phyloP scores from a whole-genome alignment of 768 basidiomycete species.

The Pleurotus pulmonarius region DNA sequence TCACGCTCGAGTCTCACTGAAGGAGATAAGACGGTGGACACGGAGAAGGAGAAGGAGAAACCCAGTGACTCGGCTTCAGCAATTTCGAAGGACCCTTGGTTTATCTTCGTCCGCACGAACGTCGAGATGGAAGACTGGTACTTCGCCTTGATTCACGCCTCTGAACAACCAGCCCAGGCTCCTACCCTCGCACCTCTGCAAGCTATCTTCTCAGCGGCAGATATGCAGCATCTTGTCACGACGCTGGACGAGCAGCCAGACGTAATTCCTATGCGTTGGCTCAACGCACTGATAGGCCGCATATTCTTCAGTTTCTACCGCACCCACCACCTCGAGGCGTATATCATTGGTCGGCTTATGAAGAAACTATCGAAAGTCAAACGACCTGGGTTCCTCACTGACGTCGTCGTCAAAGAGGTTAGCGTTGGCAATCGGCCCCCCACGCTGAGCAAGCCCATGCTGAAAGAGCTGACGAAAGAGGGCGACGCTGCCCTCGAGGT shows the following conservation, averaged over 20 bases:
- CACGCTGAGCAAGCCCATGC: slow-evolving; percentile 93
- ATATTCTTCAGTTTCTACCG: slow-evolving; percentile 90
- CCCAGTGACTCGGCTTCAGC: slow-evolving; percentile 43
- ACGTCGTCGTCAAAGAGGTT: slow-evolving; percentile 85
- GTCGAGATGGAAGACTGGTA: slow-evolving; percentile 99
- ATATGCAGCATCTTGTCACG: slow-evolving; percentile 81
- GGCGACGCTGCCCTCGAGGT: slow-evolving; percentile 91
- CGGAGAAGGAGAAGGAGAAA: slow-evolving; percentile 38
- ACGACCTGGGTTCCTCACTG: slow-evolving; percentile 79
- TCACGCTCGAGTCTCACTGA: slow-evolving; percentile 19
- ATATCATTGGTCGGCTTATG: slow-evolving; percentile 86
- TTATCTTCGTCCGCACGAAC: slow-evolving; percentile 85
- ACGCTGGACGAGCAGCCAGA: slow-evolving; percentile 93
- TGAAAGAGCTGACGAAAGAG: slow-evolving; percentile 93
- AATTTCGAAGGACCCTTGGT: slow-evolving; percentile 68
- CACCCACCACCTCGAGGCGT: slow-evolving; percentile 76
- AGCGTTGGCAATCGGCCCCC: slow-evolving; percentile 83
- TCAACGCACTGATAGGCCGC: slow-evolving; percentile 91
- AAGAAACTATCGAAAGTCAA: slow-evolving; percentile 93
- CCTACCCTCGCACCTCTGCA: slow-evolving; percentile 58
- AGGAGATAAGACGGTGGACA: slow-evolving; percentile 27
- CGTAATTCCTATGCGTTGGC: slow-evolving; percentile 95
- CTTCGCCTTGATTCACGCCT: slow-evolving; percentile 73
- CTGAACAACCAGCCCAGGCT: slow-evolving; percentile 57
- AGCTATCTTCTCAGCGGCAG: slow-evolving; percentile 64